Evolutionary conservation across 2,329 filamentous ascomycete species (phyloP).

Genomic region (Scedosporium boydii): DNA sequence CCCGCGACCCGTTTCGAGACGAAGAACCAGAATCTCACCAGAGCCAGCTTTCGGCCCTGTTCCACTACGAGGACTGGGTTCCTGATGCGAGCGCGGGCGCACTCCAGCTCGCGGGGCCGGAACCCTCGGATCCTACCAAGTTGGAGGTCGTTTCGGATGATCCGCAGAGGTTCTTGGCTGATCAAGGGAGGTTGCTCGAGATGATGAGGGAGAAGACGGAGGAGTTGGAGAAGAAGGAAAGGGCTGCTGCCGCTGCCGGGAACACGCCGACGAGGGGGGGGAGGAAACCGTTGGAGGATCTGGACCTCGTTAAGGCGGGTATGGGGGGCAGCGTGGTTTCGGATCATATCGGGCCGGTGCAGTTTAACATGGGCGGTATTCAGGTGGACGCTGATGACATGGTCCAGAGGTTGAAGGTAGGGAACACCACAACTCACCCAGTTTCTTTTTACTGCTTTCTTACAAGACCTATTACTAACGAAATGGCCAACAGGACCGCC

Average conservation of each 20-base stretch:
- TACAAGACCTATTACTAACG: neutral
- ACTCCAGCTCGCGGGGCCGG: slow-evolving; percentile 42
- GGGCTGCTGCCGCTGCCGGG: slow-evolving; percentile 15
- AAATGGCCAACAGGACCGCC: slow-evolving; percentile 37
- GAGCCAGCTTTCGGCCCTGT: slow-evolving; percentile 6
- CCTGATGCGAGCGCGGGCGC: slow-evolving; percentile 61
- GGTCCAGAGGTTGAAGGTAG: slow-evolving; percentile 75
- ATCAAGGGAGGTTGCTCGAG: slow-evolving; percentile 71
- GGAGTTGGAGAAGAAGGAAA: slow-evolving; percentile 17
- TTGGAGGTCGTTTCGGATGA: slow-evolving; percentile 57
- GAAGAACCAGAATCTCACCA: neutral
- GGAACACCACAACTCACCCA: slow-evolving; percentile 8
- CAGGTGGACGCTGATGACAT: slow-evolving; percentile 93
- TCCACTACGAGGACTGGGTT: slow-evolving; percentile 65
- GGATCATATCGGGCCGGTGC: slow-evolving; percentile 86
- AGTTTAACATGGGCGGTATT: slow-evolving; percentile 97
- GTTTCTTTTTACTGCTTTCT: neutral
- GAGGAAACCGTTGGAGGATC: slow-evolving; percentile 19
- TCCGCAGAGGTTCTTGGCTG: slow-evolving; percentile 66
- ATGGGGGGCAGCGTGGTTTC: slow-evolving; percentile 36
- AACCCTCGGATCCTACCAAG: slow-evolving; percentile 26
- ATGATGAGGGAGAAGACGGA: slow-evolving; percentile 46
- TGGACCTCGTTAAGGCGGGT: slow-evolving; percentile 4
- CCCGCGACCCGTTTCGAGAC: neutral
- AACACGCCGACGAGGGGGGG: slow-evolving; percentile 15